Percentiles rank a stretch among this genome's conserved stretches.
These are phyloP conservation scores for Eucalyptus curtisii DNA, from an alignment of 345 rosid genomes.

Conservation along the genomic window DNA sequence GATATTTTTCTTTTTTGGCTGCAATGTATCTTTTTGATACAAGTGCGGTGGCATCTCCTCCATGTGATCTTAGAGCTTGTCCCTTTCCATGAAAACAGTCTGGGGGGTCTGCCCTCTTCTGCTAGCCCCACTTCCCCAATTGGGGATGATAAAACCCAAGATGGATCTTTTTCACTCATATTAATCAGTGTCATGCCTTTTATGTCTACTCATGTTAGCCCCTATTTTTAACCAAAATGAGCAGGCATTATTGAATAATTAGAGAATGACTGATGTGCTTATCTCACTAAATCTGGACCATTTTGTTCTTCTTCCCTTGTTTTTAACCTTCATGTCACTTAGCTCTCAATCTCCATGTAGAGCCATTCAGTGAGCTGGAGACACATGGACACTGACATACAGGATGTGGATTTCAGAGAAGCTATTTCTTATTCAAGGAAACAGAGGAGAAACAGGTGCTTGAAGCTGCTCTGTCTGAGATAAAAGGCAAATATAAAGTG, in stretches of 20 bases:
- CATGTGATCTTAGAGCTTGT: conserved; percentile 32
- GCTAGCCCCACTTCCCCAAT: conserved; percentile 27
- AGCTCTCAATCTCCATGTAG: conserved; percentile 26
- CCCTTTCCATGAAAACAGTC: conserved; percentile 16
- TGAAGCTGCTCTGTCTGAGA: conserved; percentile 1
- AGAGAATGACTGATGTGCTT: background rate
- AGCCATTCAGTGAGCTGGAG: conserved; percentile 32
- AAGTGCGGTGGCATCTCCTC: conserved; percentile 8
- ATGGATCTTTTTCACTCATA: background rate
- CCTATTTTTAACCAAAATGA: background rate
- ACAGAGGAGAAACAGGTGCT: conserved; percentile 3
- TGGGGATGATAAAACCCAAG: conserved; percentile 26
- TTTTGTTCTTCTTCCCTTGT: conserved; percentile 11
- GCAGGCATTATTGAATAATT: background rate
- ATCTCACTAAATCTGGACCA: background rate
- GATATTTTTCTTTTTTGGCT: background rate
- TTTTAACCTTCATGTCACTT: conserved; percentile 12
- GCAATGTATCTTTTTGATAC: background rate
- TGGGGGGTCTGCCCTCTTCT: conserved; percentile 2
- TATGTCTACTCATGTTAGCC: background rate
- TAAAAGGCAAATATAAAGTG: background rate
- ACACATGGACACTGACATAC: conserved; percentile 52
- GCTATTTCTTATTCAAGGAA: conserved; percentile 12
- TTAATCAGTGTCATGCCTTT: background rate
- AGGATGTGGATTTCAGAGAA: conserved; percentile 30